Percentiles rank a stretch among this genome's conserved stretches.
phyloP scores from a whole-genome alignment of 805 yeast species.

The Teunomyces stri region DNA sequence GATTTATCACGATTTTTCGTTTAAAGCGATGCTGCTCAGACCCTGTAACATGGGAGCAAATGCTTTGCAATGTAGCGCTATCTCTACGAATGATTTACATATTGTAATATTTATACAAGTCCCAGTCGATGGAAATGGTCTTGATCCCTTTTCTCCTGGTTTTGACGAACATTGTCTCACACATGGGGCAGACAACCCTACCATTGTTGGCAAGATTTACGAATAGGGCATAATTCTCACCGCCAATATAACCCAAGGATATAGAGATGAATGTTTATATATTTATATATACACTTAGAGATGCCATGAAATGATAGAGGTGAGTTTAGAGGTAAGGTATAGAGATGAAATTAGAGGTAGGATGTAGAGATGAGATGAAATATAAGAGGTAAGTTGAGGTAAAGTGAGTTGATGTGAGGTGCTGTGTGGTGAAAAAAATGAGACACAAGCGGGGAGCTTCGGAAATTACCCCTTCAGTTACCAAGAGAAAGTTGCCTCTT shows the following conservation, averaged over 20 bases:
- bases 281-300: slow-evolving; percentile 3
- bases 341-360: slow-evolving; percentile 10
- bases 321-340: slow-evolving; percentile 9
- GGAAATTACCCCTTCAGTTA: neutral
- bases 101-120: too few species aligned
- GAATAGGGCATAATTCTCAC: neutral
- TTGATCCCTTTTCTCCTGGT: too few species aligned
- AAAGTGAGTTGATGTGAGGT: slow-evolving; percentile 1
- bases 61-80: too few species aligned
- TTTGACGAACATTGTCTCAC: neutral
- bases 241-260: neutral
- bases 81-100: too few species aligned
- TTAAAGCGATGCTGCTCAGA: too few species aligned
- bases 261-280: slow-evolving; percentile 7
- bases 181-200: neutral
- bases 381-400: slow-evolving; percentile 9
- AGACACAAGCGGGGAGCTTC: neutral
- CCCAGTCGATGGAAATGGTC: too few species aligned
- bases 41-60: too few species aligned
- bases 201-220: neutral
- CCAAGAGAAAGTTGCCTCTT: slow-evolving; percentile 34
- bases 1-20: neutral
- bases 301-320: slow-evolving; percentile 7
- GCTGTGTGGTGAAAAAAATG: neutral
- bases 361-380: slow-evolving; percentile 7